Conservation (phyloP, 2,329 filamentous ascomycete genomes). For the Emergomyces orientalis region DNA sequence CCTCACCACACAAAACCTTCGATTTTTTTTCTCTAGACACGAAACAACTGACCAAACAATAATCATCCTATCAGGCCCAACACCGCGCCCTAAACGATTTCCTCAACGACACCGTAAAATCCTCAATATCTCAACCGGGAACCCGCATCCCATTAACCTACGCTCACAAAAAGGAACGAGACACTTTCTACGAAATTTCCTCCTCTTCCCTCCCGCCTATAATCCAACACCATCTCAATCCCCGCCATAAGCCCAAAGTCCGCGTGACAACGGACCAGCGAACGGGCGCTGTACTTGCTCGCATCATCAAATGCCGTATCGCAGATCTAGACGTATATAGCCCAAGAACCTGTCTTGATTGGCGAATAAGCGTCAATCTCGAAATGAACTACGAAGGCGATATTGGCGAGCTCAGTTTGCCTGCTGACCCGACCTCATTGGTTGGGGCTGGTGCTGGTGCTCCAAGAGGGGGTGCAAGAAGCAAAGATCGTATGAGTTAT, state of each 20-base stretch:
- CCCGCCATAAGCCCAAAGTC: conserved; percentile 52
- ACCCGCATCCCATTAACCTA: conserved; percentile 52
- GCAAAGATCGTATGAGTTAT: conserved; percentile 89
- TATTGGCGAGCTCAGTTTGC: conserved; percentile 43
- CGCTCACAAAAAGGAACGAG: conserved; percentile 69
- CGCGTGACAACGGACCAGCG: conserved; percentile 70
- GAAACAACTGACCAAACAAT: conserved; percentile 15
- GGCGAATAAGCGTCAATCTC: conserved; percentile 85
- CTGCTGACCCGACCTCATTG: conserved; percentile 23
- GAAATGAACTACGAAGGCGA: conserved; percentile 80
- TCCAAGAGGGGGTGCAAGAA: conserved; percentile 48
- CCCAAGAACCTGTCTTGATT: conserved; percentile 70
- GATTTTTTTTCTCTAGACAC: not conserved
- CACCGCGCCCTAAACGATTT: conserved; percentile 78
- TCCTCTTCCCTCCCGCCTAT: conserved; percentile 54
- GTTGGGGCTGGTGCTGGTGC: conserved; percentile 15
- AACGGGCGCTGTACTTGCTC: conserved; percentile 59
- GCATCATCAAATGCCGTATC: conserved; percentile 86
- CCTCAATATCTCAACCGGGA: conserved; percentile 36
- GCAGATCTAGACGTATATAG: conserved; percentile 81
- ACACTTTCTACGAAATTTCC: conserved; percentile 73
- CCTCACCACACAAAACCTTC: not conserved
- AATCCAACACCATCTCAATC: conserved; percentile 52
- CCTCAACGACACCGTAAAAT: conserved; percentile 60
- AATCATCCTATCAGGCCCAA: conserved; percentile 48